phyloP scores from a whole-genome alignment of 441 rosid species.

The Hura crepitans region DNA sequence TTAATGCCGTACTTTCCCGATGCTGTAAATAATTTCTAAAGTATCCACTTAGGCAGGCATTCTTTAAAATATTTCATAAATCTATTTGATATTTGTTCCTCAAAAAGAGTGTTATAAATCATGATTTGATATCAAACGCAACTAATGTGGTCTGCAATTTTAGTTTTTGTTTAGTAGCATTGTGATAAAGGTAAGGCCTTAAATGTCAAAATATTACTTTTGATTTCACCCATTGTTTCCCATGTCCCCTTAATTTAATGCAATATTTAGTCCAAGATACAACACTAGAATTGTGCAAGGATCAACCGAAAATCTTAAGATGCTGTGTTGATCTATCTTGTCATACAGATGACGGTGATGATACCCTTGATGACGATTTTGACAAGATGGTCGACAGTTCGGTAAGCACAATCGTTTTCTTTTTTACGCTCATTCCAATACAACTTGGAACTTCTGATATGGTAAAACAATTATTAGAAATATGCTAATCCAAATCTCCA shows the following conservation, averaged over 20 bases:
- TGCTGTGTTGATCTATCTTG: slow-evolving; percentile 16
- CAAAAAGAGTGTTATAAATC: not conserved
- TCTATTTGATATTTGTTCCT: not conserved
- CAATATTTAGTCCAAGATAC: not conserved
- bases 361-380: slow-evolving; percentile 40
- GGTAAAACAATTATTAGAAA: not conserved
- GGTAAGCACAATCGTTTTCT: slow-evolving; percentile 30
- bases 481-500: not conserved
- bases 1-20: too few relatives aligned
- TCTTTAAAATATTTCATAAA: not conserved
- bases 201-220: not conserved
- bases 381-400: slow-evolving; percentile 45
- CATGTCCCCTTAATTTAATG: not conserved
- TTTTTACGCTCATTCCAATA: not conserved
- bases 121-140: not conserved
- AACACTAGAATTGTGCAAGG: not conserved
- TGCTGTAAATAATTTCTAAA: not conserved
- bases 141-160: not conserved
- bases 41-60: not conserved
- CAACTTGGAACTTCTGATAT: not conserved
- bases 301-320: not conserved
- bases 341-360: slow-evolving; percentile 49
- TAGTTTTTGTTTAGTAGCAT: not conserved
- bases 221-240: not conserved
- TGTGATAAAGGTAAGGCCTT: slow-evolving; percentile 5